These are phyloP conservation scores for Leccinum subgranulosum DNA, from an alignment of 768 basidiomycete species.

Conservation along the genomic window DNA sequence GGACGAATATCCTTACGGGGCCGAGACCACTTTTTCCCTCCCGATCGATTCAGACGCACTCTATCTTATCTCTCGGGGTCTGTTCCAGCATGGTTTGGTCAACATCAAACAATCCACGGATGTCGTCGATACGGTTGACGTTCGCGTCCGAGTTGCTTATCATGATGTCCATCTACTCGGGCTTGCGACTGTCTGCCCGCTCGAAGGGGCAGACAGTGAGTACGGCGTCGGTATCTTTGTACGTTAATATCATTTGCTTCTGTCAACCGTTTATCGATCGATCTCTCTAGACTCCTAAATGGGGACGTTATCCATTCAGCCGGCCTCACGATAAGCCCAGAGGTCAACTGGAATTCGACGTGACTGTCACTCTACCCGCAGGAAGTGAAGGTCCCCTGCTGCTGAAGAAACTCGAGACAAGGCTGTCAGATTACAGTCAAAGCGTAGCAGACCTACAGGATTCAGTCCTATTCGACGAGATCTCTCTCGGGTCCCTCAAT, in stretches of 20 bases:
- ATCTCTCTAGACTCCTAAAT: conserved; percentile 32
- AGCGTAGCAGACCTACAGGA: conserved; percentile 33
- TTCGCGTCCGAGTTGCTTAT: conserved; percentile 29
- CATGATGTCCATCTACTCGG: conserved; percentile 13
- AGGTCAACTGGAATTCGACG: conserved; percentile 31
- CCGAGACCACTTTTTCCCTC: conserved; percentile 27
- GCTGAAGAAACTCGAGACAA: conserved; percentile 44
- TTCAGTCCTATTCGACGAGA: conserved; percentile 34
- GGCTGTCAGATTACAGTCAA: conserved; percentile 39
- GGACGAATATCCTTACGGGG: conserved; percentile 19
- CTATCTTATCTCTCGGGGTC: conserved; percentile 31
- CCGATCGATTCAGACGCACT: conserved; percentile 30
- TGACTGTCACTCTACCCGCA: conserved; percentile 38
- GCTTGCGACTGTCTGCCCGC: conserved; percentile 28
- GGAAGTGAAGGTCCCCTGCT: conserved; percentile 19
- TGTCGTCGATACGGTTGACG: conserved; percentile 26
- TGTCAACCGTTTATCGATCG: background rate
- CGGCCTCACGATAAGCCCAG: background rate
- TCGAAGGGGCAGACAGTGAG: conserved; percentile 22
- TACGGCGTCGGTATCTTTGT: conserved; percentile 36
- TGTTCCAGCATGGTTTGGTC: conserved; percentile 25
- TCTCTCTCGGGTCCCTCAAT: conserved; percentile 37
- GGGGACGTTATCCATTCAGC: background rate
- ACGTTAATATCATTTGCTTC: conserved; percentile 2
- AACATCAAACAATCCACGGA: conserved; percentile 29